These are phyloP conservation scores for Boletus sp. DNA, from an alignment of 1,284 basidiomycete genomes.

Conservation along the genomic window DNA sequence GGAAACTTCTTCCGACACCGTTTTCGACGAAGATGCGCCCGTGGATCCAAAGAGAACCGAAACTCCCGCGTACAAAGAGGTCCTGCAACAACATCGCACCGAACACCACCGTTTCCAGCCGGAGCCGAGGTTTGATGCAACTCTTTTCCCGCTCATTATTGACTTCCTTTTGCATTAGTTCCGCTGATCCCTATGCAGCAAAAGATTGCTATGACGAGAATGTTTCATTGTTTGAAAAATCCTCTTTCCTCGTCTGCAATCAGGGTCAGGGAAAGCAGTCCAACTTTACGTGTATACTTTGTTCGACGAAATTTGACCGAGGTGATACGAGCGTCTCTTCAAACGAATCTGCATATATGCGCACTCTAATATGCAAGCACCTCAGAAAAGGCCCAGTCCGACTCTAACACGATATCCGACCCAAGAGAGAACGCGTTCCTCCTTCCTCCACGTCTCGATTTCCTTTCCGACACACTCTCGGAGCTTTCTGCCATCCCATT, in stretches of 20 bases:
- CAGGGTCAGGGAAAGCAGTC: constrained; percentile 11
- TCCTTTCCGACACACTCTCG: constrained; percentile 13
- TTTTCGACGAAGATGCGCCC: constrained; percentile 13
- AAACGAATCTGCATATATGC: constrained; percentile 18
- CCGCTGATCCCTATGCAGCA: neutral
- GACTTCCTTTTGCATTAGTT: constrained; percentile 18
- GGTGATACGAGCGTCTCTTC: constrained; percentile 20
- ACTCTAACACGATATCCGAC: neutral
- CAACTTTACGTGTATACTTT: constrained; percentile 23
- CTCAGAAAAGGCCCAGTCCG: constrained; percentile 3
- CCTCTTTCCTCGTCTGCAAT: constrained; percentile 16
- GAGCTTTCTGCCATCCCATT: constrained; percentile 35
- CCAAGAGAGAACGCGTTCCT: neutral
- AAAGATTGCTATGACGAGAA: neutral
- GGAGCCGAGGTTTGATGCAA: constrained; percentile 19
- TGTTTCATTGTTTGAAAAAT: neutral
- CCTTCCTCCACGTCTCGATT: constrained; percentile 13
- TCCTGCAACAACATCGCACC: neutral
- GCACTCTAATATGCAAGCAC: constrained; percentile 11
- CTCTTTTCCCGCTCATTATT: constrained; percentile 8
- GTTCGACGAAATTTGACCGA: constrained; percentile 15
- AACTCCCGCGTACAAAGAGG: constrained; percentile 19
- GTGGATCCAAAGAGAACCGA: neutral
- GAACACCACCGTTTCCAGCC: neutral
- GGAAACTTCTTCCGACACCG: constrained; percentile 29